These are phyloP conservation scores for Aureobasidium melanogenum DNA, from an alignment of 2,329 filamentous ascomycete genomes.

Conservation along the genomic window DNA sequence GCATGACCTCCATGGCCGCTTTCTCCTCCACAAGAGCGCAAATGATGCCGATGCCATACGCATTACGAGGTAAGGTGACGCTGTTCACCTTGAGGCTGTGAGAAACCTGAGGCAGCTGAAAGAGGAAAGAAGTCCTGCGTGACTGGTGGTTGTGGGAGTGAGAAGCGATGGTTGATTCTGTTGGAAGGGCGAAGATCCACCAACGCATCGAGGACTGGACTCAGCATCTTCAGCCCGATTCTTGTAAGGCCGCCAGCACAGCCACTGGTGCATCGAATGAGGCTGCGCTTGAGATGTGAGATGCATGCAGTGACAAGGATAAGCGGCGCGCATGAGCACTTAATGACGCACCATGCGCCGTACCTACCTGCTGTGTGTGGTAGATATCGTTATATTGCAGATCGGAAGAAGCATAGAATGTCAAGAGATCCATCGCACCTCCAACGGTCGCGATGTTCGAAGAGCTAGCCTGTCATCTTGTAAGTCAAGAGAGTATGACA, in stretches of 20 bases:
- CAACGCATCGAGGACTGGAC: neutral
- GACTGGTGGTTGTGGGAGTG: neutral
- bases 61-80: neutral
- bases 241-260: neutral
- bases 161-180: neutral
- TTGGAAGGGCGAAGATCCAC: neutral
- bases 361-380: too few species aligned
- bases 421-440: too few species aligned
- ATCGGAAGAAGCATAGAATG: too few species aligned
- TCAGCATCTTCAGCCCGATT: neutral
- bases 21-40: conserved; percentile 20
- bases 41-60: conserved; percentile 17
- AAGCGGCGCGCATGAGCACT: neutral
- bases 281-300: neutral
- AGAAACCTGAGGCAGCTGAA: neutral
- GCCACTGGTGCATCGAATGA: neutral
- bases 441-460: too few species aligned
- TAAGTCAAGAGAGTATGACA: too few species aligned
- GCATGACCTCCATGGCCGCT: conserved; percentile 15
- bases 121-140: neutral
- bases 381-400: too few species aligned
- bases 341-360: neutral
- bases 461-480: too few species aligned
- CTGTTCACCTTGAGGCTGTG: neutral
- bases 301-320: neutral